phyloP scores from a whole-genome alignment of 441 rosid genomes.

The Daphne laureola region DNA sequence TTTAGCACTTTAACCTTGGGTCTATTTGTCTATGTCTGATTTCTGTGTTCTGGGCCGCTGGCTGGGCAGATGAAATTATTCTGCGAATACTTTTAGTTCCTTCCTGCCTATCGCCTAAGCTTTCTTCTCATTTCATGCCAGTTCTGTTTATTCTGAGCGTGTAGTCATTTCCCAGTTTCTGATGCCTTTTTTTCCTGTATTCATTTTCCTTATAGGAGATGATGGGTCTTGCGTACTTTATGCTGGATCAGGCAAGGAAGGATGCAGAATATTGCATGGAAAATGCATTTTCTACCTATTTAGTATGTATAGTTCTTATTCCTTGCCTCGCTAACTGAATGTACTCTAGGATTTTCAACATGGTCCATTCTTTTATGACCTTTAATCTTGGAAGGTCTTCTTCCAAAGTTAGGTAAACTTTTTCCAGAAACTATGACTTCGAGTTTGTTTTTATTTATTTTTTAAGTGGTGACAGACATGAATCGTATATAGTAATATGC shows the following conservation, averaged over 20 bases:
- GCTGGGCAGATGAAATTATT: neutral
- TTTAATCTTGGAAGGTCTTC: neutral
- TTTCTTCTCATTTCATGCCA: neutral
- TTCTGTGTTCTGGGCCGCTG: neutral
- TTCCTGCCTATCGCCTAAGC: neutral
- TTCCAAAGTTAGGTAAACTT: neutral
- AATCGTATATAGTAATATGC: no score
- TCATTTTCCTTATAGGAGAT: slow-evolving; percentile 67
- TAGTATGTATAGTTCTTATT: slow-evolving; percentile 45
- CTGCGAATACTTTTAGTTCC: neutral
- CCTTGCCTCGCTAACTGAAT: slow-evolving; percentile 8
- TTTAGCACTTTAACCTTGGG: no score
- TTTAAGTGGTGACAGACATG: no score
- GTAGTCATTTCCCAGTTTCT: no score
- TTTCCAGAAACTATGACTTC: slow-evolving; percentile 2
- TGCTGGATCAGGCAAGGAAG: slow-evolving; percentile 96
- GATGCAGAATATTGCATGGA: slow-evolving; percentile 99
- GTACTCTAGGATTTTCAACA: slow-evolving; percentile 4
- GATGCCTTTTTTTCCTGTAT: slow-evolving; percentile 1
- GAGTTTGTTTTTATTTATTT: neutral
- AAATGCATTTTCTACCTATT: slow-evolving; percentile 84
- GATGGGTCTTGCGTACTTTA: slow-evolving; percentile 90
- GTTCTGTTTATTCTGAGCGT: neutral
- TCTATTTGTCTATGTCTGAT: neutral
- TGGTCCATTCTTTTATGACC: neutral